Conservation (phyloP, 352 stramenopile species). For the Pythium plurisporium region DNA sequence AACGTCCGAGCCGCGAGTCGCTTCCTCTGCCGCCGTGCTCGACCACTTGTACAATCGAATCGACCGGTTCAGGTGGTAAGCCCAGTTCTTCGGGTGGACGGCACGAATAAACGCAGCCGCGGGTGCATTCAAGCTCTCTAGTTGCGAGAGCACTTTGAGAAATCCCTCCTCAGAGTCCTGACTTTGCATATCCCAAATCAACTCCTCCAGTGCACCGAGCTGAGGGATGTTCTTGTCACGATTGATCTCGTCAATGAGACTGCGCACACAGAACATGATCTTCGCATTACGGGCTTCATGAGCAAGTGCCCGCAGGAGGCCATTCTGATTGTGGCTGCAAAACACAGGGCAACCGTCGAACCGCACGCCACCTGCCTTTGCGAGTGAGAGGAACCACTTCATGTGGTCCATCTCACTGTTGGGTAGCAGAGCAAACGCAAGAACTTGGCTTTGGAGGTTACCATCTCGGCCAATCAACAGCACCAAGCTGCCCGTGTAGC, state of each 20-base stretch:
- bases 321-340: constrained; percentile 54
- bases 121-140: constrained; percentile 49
- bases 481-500: constrained; percentile 59
- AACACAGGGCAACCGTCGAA: constrained; percentile 56
- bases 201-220: constrained; percentile 49
- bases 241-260: constrained; percentile 58
- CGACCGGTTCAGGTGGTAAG: constrained; percentile 56
- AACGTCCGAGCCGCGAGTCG: constrained; percentile 50
- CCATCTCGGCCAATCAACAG: constrained; percentile 65
- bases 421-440: constrained; percentile 67
- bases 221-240: constrained; percentile 75
- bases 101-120: constrained; percentile 51
- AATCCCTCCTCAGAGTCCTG: constrained; percentile 60
- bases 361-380: constrained; percentile 42
- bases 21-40: constrained; percentile 54
- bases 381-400: constrained; percentile 65
- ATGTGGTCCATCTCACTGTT: constrained; percentile 63
- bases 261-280: constrained; percentile 71
- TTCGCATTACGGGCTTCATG: constrained; percentile 48
- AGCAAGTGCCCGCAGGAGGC: constrained; percentile 48
- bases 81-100: constrained; percentile 66
- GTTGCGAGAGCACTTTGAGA: constrained; percentile 36
- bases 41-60: constrained; percentile 66
- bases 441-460: constrained; percentile 58
- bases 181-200: constrained; percentile 58